Evolutionary conservation across 176 grass and related monocot genomes (phyloP).

Genomic region (Triticum timopheevii): DNA sequence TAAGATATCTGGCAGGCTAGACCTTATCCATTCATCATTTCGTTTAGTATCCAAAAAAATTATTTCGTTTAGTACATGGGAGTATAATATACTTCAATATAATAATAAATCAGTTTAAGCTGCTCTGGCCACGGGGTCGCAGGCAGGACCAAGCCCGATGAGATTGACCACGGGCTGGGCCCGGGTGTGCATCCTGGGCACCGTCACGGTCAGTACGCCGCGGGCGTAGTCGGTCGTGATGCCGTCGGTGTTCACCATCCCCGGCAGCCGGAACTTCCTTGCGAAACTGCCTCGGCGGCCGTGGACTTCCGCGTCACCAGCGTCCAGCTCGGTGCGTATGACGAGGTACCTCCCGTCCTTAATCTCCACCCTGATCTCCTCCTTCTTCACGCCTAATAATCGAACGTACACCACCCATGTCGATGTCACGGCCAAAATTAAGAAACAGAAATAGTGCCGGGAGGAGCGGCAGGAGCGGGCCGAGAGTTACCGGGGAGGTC

Average conservation of each 20-base stretch:
- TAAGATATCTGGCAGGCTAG: no score
- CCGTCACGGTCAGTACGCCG: conserved; percentile 70
- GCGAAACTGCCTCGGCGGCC: conserved; percentile 38
- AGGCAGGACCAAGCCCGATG: conserved; percentile 17
- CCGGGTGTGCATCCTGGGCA: conserved; percentile 59
- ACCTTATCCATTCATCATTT: no score
- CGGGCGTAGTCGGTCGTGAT: conserved; percentile 63
- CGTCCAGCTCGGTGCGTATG: conserved; percentile 62
- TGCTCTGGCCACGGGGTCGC: conserved; percentile 57
- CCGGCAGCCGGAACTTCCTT: conserved; percentile 80
- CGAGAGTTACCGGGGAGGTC: conserved; percentile 54
- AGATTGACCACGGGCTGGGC: conserved; percentile 1
- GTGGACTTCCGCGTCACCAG: neutral
- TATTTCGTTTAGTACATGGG: no score
- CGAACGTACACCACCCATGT: neutral
- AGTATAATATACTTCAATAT: neutral
- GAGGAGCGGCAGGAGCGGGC: neutral
- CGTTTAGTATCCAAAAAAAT: no score
- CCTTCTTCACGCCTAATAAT: conserved; percentile 54
- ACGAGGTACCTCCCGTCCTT: conserved; percentile 74
- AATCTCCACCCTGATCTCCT: conserved; percentile 83
- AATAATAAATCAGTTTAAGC: conserved; percentile 43
- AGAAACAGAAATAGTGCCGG: neutral
- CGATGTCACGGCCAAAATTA: neutral
- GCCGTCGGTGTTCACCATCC: conserved; percentile 52